Conservation (phyloP, 2,329 filamentous ascomycete genomes). For the Pseudocercospora eumusae region DNA sequence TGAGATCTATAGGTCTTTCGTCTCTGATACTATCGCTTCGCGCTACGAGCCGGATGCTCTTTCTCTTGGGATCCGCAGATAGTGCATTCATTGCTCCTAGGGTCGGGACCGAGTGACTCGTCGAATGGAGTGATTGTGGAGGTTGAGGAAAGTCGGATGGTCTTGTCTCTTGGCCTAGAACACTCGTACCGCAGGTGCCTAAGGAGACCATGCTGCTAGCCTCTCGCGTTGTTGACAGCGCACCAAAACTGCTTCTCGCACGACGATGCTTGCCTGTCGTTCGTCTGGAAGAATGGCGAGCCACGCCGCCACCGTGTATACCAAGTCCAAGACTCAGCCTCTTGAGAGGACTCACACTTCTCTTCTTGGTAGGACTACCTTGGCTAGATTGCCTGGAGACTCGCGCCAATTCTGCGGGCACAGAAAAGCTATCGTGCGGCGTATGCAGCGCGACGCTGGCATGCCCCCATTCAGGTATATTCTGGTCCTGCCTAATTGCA, state of each 20-base stretch:
- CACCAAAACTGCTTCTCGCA: slow-evolving; percentile 29
- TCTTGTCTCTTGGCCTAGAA: slow-evolving; percentile 40
- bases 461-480: slow-evolving; percentile 45
- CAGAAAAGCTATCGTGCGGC: slow-evolving; percentile 48
- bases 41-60: slow-evolving; percentile 45
- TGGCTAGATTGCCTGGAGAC: slow-evolving; percentile 38
- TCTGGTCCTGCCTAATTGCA: slow-evolving; percentile 42
- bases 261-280: slow-evolving; percentile 27
- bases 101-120: slow-evolving; percentile 31
- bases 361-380: slow-evolving; percentile 33
- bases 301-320: slow-evolving; percentile 33
- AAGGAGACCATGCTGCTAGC: slow-evolving; percentile 43
- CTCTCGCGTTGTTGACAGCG: slow-evolving; percentile 35
- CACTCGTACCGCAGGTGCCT: slow-evolving; percentile 44
- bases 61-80: slow-evolving; percentile 37
- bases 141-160: slow-evolving; percentile 43
- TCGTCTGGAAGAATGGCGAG: slow-evolving; percentile 34
- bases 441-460: slow-evolving; percentile 42
- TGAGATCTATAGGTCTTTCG: slow-evolving; percentile 43
- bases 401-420: slow-evolving; percentile 45
- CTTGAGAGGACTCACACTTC: slow-evolving; percentile 18
- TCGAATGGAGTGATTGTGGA: slow-evolving; percentile 29
- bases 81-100: slow-evolving; percentile 32
- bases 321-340: slow-evolving; percentile 32
- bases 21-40: slow-evolving; percentile 43